Evolutionary conservation across 2,329 filamentous ascomycete species (phyloP).

Genomic region (Pseudopithomyces chartarum): DNA sequence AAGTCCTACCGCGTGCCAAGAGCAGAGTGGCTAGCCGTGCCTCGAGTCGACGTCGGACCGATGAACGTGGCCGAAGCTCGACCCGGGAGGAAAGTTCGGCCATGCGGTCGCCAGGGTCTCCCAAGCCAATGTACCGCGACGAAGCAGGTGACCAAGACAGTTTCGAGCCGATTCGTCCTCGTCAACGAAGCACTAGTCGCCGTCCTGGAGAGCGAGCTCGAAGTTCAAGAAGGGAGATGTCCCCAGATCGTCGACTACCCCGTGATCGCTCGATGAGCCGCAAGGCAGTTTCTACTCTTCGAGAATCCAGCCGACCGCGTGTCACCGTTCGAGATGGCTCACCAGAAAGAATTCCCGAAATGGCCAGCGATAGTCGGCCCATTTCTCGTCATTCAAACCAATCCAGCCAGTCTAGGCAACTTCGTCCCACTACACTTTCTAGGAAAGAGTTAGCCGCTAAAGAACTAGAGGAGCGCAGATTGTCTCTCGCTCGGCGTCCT

Average conservation of each 20-base stretch:
- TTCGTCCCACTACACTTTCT: slow-evolving; percentile 37
- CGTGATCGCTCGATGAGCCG: slow-evolving; percentile 45
- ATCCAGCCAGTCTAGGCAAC: slow-evolving; percentile 36
- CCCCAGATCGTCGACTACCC: slow-evolving; percentile 49
- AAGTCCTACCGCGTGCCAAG: slow-evolving; percentile 27
- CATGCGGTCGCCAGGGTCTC: slow-evolving; percentile 77
- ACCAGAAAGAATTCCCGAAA: slow-evolving; percentile 32
- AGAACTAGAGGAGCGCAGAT: slow-evolving; percentile 85
- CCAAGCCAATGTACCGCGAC: slow-evolving; percentile 72
- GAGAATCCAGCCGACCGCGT: slow-evolving; percentile 42
- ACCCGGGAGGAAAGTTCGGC: slow-evolving; percentile 55
- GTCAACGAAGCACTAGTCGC: slow-evolving; percentile 58
- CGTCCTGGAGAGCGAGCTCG: slow-evolving; percentile 52
- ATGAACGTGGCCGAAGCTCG: slow-evolving; percentile 43
- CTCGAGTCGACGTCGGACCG: slow-evolving; percentile 41
- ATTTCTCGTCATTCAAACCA: slow-evolving; percentile 32
- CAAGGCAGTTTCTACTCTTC: slow-evolving; percentile 30
- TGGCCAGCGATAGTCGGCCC: slow-evolving; percentile 19
- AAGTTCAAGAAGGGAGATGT: slow-evolving; percentile 50
- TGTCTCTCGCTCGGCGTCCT: slow-evolving; percentile 76
- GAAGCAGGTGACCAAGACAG: slow-evolving; percentile 63
- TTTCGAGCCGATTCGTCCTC: slow-evolving; percentile 62
- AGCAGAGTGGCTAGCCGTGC: slow-evolving; percentile 40
- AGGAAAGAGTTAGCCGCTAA: slow-evolving; percentile 63
- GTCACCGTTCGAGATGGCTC: slow-evolving; percentile 38